Base-by-base conservation (phyloP, 2,329 filamentous ascomycete species). In the Intubia oerlemansii region DNA sequence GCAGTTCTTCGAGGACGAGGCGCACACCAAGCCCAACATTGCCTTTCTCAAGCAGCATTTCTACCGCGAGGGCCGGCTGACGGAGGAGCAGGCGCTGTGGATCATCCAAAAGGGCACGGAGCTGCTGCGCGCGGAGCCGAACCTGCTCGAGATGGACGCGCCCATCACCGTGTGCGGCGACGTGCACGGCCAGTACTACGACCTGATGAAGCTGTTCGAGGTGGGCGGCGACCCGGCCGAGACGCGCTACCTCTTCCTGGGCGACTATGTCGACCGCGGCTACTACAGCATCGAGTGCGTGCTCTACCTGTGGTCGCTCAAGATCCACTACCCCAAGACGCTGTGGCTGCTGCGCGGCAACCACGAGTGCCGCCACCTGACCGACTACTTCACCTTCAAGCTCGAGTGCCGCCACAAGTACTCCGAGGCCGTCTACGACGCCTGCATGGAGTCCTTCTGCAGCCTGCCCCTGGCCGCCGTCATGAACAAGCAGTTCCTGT, bases 221-320 rank as follows among this genome's bases (percentile, higher is more conserved):
- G 88, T 98, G 29, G 88, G 88, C 40, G 88, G 88, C 38, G 88
- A 98, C 51, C 88, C 88, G 23, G 70, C 85, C 30, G 88, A 98
- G 56, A 98, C 88, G 17, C 62, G 88, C 45, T 98, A 98, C 53
- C 68, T 98, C 34, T 98, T 98, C 55, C 59, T 98, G 38, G 88
- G 88, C 36, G 88, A 98, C 54, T 98, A 98, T 48, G 88, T 98
- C 39, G 88, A 98, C 50, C 69, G 88, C 50, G 88, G 88, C 30
- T 98, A 98, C 56, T 98, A 95, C 54, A 93, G 84, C 51, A 95
- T 98, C 47, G 88, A 98, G 65, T 98, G 88, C 50, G 88, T 98
- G 35, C 64, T 98, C 27, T 98, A 98, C 52, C 68, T 98, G 16
- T 98, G 88, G 88, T 77, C 76, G 19, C 62, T 98, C 50, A 98